phyloP scores from a whole-genome alignment of 768 basidiomycete species.

The Podaxis rugospora region DNA sequence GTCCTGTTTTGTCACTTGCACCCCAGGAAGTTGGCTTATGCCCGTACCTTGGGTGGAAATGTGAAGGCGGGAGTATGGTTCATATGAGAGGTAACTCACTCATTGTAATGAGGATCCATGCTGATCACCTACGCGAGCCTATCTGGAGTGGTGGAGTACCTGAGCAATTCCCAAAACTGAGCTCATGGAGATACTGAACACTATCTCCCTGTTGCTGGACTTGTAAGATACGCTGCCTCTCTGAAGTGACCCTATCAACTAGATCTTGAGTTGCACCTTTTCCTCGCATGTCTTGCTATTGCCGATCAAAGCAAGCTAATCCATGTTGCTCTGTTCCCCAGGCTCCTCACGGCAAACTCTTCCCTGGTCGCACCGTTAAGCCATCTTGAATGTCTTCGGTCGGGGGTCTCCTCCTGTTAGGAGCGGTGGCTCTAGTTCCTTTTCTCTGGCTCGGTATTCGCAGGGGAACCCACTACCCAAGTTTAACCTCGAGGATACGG shows the following conservation, averaged over 20 bases:
- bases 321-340: constrained; percentile 67
- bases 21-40: constrained; percentile 58
- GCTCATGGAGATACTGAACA: constrained; percentile 73
- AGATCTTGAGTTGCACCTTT: not conserved
- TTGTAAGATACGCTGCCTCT: constrained; percentile 39
- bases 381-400: constrained; percentile 62
- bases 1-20: constrained; percentile 71
- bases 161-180: constrained; percentile 54
- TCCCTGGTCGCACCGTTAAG: constrained; percentile 48
- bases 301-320: constrained; percentile 68
- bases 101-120: constrained; percentile 21
- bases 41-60: constrained; percentile 42
- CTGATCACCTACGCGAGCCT: constrained; percentile 24
- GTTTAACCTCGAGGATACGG: constrained; percentile 39
- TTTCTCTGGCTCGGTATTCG: constrained; percentile 33
- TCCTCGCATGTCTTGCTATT: not conserved
- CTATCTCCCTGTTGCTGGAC: constrained; percentile 70
- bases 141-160: constrained; percentile 35
- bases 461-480: constrained; percentile 56
- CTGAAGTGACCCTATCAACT: too few relatives aligned
- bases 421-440: constrained; percentile 43
- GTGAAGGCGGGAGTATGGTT: constrained; percentile 2
- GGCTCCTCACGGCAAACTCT: constrained; percentile 57
- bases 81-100: constrained; percentile 8
- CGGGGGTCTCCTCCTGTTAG: constrained; percentile 24